Base-by-base conservation (phyloP, 164 flowering plant species). In the Vitis amurensis region DNA sequence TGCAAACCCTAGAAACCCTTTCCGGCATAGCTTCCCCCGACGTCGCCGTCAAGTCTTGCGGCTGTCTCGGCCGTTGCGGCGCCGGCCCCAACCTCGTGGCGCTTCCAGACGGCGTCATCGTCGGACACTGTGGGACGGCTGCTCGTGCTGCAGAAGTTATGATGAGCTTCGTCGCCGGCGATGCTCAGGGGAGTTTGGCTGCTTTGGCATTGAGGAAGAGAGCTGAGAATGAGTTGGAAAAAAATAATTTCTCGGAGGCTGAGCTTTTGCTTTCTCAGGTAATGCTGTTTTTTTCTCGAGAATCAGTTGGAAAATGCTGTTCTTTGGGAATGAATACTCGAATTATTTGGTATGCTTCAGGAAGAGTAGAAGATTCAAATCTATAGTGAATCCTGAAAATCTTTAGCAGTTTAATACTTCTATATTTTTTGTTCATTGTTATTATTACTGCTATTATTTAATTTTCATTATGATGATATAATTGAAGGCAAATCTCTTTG, bases 41-140 rank as follows among this genome's bases (percentile, higher is more conserved):
- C 50, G 73, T 92, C 51, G 12, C 85, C 55, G 86, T 94, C 67
- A 84, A 76, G n/a, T 71, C 97, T 9, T 87, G 92, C 62, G 97
- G 99, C 8, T 94, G 99, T 72, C 73, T 94, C 14, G 92, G 94
- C 61, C 85, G 86, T 13, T 94, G 98, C 73, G 99, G 99, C 19
- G 70, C 92, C 11, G 99, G 99, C 0, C 98, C 99, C 55, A 94
- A 92, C 76, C 76, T 91, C 68, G 96, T 81, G 9, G 68, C 85
- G 11, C 72, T 94, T 13, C 99, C 98, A 27, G 78, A 50, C 3
- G 87, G 67, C 9, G 71, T 73, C 31, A 17, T 86, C 27, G 75
- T 92, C 14, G 77, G 82, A 2, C 92, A 94, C 69, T 88, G 86
- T 51, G 88, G 86, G 16, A 89, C 91, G 14, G 77, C 89, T 1